phyloP scores from a whole-genome alignment of 345 rosid genomes.

The Citrus cavaleriei region DNA sequence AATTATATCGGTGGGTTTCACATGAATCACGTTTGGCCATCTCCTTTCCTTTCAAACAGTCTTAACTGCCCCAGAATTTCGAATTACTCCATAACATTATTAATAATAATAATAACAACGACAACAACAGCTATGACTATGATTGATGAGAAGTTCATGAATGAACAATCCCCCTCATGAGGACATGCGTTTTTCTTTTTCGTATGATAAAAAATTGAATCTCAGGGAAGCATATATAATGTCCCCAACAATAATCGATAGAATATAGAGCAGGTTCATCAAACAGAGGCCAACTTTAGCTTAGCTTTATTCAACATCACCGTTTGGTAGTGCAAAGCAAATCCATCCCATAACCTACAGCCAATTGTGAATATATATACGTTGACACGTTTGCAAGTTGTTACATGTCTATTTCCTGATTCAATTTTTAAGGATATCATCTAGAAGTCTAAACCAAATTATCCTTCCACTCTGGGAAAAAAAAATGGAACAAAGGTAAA shows the following conservation, averaged over 20 bases:
- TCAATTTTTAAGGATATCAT: not conserved
- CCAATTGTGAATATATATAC: conserved; percentile 5
- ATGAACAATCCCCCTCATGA: not conserved
- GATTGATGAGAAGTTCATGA: not conserved
- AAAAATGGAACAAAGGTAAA: conserved; percentile 2
- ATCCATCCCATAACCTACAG: not conserved
- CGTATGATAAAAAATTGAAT: not conserved
- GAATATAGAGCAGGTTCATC: not conserved
- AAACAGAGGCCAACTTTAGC: not conserved
- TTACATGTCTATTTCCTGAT: conserved; percentile 7
- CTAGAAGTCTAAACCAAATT: conserved; percentile 1
- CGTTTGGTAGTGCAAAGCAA: too few species aligned
- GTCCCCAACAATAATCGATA: too few species aligned
- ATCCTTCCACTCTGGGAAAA: conserved; percentile 1
- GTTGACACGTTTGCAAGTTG: conserved; percentile 9
- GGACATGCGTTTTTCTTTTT: not conserved
- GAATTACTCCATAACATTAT: not conserved
- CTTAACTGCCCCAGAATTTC: not conserved
- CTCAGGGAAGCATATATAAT: not conserved
- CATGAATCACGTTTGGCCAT: too few species aligned
- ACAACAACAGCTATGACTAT: not conserved
- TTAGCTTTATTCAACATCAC: not conserved
- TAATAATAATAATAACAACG: too few species aligned
- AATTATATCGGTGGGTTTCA: not conserved
- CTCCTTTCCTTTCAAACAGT: not conserved